These are phyloP conservation scores for Erodium texanum DNA, from an alignment of 441 rosid species.

Conservation along the genomic window DNA sequence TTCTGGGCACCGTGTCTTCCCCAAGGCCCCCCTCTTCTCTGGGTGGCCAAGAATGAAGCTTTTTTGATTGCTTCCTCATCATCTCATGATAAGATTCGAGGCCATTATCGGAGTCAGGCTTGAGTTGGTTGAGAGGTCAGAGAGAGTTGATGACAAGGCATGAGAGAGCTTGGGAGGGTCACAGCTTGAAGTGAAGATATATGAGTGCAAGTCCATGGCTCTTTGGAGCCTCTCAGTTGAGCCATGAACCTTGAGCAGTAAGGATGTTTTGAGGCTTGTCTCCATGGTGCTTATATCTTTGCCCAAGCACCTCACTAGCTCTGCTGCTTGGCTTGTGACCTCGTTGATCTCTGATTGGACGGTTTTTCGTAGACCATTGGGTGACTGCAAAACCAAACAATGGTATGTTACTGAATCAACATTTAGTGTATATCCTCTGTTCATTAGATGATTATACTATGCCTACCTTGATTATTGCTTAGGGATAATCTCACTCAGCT, in stretches of 20 bases:
- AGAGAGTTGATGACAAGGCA: conserved; percentile 15
- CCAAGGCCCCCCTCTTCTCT: conserved; percentile 38
- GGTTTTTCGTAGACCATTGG: conserved; percentile 37
- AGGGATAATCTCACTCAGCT: no score
- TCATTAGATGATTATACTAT: background rate
- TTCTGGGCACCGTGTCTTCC: conserved; percentile 28
- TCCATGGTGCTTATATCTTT: conserved; percentile 44
- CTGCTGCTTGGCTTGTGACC: conserved; percentile 44
- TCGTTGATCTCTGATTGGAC: conserved; percentile 43
- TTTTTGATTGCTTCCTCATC: conserved; percentile 52
- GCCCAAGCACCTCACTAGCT: conserved; percentile 42
- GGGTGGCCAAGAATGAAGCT: conserved; percentile 54
- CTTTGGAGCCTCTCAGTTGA: conserved; percentile 44
- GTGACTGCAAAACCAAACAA: conserved; percentile 34
- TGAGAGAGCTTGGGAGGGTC: conserved; percentile 26
- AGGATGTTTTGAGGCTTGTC: conserved; percentile 26
- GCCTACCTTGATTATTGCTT: background rate
- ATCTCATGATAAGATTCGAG: conserved; percentile 40
- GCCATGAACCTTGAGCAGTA: conserved; percentile 39
- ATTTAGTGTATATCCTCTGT: background rate
- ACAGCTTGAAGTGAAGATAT: conserved; percentile 30
- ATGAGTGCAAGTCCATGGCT: conserved; percentile 42
- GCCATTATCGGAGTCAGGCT: conserved; percentile 11
- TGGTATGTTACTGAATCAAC: background rate
- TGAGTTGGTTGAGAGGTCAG: conserved; percentile 17